phyloP scores from a whole-genome alignment of 2,329 filamentous ascomycete genomes.

The Verticillium tricorpus region DNA sequence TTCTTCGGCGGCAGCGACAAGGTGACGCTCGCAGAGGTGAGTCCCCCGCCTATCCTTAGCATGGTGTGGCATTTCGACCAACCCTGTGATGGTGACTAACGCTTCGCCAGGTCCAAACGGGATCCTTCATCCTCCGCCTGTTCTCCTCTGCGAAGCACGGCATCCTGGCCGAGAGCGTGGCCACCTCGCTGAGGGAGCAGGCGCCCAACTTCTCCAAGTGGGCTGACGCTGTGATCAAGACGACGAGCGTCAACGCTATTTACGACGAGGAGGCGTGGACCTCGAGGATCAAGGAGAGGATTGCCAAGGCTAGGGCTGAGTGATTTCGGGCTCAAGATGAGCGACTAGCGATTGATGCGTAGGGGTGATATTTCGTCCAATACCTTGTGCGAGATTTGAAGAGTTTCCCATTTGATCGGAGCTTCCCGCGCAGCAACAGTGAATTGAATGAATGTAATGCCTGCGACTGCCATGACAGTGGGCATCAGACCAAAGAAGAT shows the following conservation, averaged over 20 bases:
- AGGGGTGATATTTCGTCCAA: background rate
- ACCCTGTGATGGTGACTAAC: background rate
- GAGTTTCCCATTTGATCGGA: no score
- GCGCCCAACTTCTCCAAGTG: slow-evolving; percentile 67
- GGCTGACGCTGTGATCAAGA: slow-evolving; percentile 53
- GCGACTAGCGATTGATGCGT: background rate
- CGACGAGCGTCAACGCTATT: slow-evolving; percentile 63
- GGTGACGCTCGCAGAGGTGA: slow-evolving; percentile 71
- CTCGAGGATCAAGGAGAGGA: slow-evolving; percentile 34
- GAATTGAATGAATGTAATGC: no score
- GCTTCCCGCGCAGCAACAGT: no score
- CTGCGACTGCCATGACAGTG: no score
- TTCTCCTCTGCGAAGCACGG: slow-evolving; percentile 49
- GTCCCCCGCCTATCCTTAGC: slow-evolving; percentile 12
- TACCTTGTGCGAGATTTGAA: no score
- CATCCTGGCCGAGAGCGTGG: slow-evolving; percentile 45
- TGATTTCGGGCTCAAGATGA: background rate
- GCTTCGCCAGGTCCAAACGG: slow-evolving; percentile 49
- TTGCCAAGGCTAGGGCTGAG: slow-evolving; percentile 13
- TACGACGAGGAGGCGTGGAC: slow-evolving; percentile 50
- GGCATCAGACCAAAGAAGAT: no score
- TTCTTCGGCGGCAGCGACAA: slow-evolving; percentile 61
- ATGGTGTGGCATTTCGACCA: background rate
- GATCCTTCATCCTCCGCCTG: slow-evolving; percentile 62
- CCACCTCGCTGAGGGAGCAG: slow-evolving; percentile 40